Evolutionary conservation across 352 stramenopile species (phyloP), one percentile per base, ranked within the genome.

Genomic region (Globisporangium carolinianum): DNA sequence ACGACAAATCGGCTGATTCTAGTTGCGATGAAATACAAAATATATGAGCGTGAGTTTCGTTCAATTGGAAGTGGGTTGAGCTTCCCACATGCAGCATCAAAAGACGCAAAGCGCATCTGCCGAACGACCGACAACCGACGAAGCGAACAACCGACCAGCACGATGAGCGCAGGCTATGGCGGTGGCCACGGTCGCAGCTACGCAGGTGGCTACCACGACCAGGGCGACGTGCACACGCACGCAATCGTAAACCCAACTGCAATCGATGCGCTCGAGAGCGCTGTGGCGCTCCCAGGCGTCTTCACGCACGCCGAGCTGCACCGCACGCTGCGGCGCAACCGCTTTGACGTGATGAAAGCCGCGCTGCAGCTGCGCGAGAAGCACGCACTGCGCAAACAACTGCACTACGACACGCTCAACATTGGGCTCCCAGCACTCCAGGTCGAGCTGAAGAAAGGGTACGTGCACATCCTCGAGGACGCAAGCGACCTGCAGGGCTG

Each of bases 321-420:
- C 3, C 81, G 81, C 53, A 86, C 79, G 51, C 62, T 91, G 45
- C 74, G 79, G 6, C 75, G 81, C 49, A 83, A 87, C 57, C 62
- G 74, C 57, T 65, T 65, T 8, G 79, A 91, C 62, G 79, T 91
- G 14, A 89, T 88, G 73, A 76, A 74, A 38, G 57, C 81, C 9
- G 81, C 81, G 47, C 61, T 87, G 61, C 81, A 89, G 60, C 68
- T 91, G 39, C 79, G 69, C 18, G 79, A 88, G 51, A 89, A 89
- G 64, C 64, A 87, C 60, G 61, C 67, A 47, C 83, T 75, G 57
- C 72, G 80, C 17, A 39, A 14, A 48, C 61, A 77, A 35, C 56
- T 64, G 55, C 69, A 77, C 54, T 87, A 79, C 62, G 63, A 78
- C 54, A 60, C 79, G 55, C 77, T 91, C 42, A 83, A 87, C 47